Conservation (phyloP, 768 basidiomycete species). For the Collybia sp. region DNA sequence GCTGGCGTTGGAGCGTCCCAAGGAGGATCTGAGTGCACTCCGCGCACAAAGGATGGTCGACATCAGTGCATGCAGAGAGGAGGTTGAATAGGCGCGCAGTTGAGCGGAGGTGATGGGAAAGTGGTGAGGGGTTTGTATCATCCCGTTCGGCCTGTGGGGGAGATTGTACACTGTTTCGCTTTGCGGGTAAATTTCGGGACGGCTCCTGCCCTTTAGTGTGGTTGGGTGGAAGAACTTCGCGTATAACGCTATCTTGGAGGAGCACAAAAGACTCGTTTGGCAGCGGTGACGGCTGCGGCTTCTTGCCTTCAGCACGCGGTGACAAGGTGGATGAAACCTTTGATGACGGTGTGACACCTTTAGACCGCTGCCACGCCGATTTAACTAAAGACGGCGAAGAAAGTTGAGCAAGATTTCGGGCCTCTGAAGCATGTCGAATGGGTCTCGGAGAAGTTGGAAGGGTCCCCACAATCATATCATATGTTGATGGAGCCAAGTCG, state of each 20-base stretch:
- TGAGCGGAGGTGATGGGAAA: slow-evolving; percentile 75
- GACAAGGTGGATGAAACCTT: slow-evolving; percentile 34
- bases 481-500: slow-evolving; percentile 80
- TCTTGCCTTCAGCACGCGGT: slow-evolving; percentile 56
- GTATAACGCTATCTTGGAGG: slow-evolving; percentile 78
- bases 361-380: slow-evolving; percentile 59
- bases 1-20: slow-evolving; percentile 65
- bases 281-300: slow-evolving; percentile 39
- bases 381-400: slow-evolving; percentile 49
- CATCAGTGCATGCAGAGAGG: slow-evolving; percentile 69
- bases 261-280: slow-evolving; percentile 92
- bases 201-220: slow-evolving; percentile 36
- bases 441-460: slow-evolving; percentile 52
- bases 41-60: slow-evolving; percentile 92
- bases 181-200: slow-evolving; percentile 21
- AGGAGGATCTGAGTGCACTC: slow-evolving; percentile 89
- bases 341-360: slow-evolving; percentile 31
- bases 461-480: slow-evolving; percentile 76
- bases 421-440: slow-evolving; percentile 30
- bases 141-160: slow-evolving; percentile 39
- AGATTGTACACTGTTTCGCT: slow-evolving; percentile 19
- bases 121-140: slow-evolving; percentile 62
- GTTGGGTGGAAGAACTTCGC: slow-evolving; percentile 57
- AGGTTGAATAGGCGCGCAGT: slow-evolving; percentile 72
- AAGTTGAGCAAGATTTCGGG: slow-evolving; percentile 41